phyloP scores from a whole-genome alignment of 768 basidiomycete species.

The Scleroderma bovista region DNA sequence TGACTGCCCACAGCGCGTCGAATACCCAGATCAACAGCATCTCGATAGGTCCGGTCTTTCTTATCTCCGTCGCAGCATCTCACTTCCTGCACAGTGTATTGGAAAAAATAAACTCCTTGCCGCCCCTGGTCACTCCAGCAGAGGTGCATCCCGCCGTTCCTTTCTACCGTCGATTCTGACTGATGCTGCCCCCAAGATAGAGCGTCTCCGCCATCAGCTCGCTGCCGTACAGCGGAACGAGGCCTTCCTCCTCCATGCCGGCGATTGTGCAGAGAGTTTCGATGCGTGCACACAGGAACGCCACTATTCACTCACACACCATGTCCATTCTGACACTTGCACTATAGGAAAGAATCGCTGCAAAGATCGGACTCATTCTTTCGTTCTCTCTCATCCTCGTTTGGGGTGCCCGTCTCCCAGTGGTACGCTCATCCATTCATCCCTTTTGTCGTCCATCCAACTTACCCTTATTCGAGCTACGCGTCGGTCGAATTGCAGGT shows the following conservation, averaged over 20 bases:
- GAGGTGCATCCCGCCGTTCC: constrained; percentile 61
- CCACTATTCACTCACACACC: constrained; percentile 8
- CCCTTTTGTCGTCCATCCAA: background rate
- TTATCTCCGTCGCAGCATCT: background rate
- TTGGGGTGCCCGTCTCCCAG: constrained; percentile 90
- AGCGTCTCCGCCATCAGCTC: constrained; percentile 77
- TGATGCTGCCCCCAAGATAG: constrained; percentile 47
- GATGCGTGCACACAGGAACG: constrained; percentile 82
- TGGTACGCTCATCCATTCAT: constrained; percentile 46
- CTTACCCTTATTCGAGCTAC: constrained; percentile 41
- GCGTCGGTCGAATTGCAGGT: constrained; percentile 89
- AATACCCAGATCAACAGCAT: constrained; percentile 60
- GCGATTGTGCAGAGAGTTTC: constrained; percentile 97
- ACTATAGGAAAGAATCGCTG: constrained; percentile 76
- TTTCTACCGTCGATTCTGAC: constrained; percentile 20
- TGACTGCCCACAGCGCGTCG: constrained; percentile 47
- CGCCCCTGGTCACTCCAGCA: constrained; percentile 87
- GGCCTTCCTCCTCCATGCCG: constrained; percentile 93
- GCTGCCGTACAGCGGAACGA: constrained; percentile 76
- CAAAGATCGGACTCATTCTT: constrained; percentile 85
- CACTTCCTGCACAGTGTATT: constrained; percentile 51
- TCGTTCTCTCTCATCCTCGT: constrained; percentile 94
- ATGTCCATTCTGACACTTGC: constrained; percentile 6
- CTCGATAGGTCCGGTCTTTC: constrained; percentile 45
- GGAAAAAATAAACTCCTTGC: constrained; percentile 69